Evolutionary conservation across 2,329 filamentous ascomycete species (phyloP), one percentile per base, ranked within the genome.

Genomic region (Venturia aucupariae): DNA sequence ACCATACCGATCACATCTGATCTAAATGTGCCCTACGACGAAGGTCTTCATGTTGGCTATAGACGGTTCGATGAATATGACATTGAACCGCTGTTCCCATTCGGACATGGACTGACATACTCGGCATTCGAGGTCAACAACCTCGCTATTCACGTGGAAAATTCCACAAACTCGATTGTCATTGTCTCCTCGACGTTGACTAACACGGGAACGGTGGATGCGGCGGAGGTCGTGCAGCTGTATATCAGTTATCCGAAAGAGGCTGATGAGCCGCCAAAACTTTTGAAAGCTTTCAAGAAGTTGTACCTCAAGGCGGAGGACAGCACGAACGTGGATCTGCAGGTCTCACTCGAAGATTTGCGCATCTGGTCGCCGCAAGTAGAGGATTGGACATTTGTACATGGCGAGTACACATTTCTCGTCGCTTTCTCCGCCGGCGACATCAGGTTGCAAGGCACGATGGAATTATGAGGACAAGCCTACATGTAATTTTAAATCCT

Each of bases 231-330:
- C 6, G 84, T 89, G 39, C 87, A 90, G 76, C 72, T 88, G 35
- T 89, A 90, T 67, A 11, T 55, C 17, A 30, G 10, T 55, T 77
- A 83, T 15, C 62, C 62, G 13, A 44, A 44, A 19, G 41, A 15
- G 15, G 84, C 89, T 13, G 85, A 83, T 1, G 83, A 87, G 63
- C 86, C 87, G 4, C 87, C 87, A 70, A 82, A 80, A 64, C 77
- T 83, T 71, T 79, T 90, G 48, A 86, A 83, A 73, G 87, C 86
- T 1, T 90, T 90, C 72, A 80, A 84, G 69, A 90, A 89, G 78
- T 82, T 88, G 1, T 68, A 78, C 27, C 75, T 89, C 65, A 80
- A 80, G 63, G 82, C 85, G 1, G 86, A 86, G 0, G 78, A 84
- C 41, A 44, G 15, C 5, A 19, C 7, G 15, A 44, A 44, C 41